These are phyloP conservation scores for Strobilomyces echinocephalus DNA, from an alignment of 768 basidiomycete species.

Conservation along the genomic window DNA sequence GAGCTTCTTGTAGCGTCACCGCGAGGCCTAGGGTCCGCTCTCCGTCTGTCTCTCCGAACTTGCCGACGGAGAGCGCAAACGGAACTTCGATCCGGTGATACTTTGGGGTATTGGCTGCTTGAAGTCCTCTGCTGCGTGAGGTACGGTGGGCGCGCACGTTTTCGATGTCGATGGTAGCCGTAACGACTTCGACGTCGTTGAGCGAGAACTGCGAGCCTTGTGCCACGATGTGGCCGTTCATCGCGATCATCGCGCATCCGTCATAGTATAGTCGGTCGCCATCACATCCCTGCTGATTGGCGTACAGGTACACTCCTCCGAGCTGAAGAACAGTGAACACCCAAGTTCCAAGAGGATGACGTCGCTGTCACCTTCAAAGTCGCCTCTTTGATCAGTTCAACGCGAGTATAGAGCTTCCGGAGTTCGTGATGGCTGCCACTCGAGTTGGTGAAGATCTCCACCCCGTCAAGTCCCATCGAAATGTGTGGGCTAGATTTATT, in stretches of 20 bases:
- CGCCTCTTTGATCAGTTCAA: constrained; percentile 95
- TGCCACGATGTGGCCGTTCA: constrained; percentile 88
- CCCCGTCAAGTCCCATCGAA: constrained; percentile 95
- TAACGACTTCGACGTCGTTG: constrained; percentile 92
- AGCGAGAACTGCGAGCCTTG: constrained; percentile 97
- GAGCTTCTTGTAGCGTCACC: constrained; percentile 35
- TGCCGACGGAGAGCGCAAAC: constrained; percentile 73
- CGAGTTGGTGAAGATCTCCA: constrained; percentile 97
- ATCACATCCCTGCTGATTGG: constrained; percentile 98
- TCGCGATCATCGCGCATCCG: constrained; percentile 92
- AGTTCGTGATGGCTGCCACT: constrained; percentile 98
- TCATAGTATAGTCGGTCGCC: constrained; percentile 98
- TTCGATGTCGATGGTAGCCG: constrained; percentile 95
- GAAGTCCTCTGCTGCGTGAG: constrained; percentile 80
- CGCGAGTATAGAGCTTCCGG: constrained; percentile 83
- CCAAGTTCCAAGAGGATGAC: neutral
- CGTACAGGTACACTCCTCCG: constrained; percentile 95
- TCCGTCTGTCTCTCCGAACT: constrained; percentile 59
- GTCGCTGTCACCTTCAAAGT: constrained; percentile 70
- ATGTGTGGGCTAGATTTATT: constrained; percentile 76
- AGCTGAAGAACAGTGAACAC: constrained; percentile 45
- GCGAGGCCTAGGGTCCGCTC: constrained; percentile 45
- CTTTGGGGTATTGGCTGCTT: constrained; percentile 69
- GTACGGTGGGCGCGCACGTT: constrained; percentile 89
- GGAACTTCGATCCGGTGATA: constrained; percentile 83